phyloP scores from a whole-genome alignment of 1,284 basidiomycete genomes.

The Ceratobasidium theobromae region DNA sequence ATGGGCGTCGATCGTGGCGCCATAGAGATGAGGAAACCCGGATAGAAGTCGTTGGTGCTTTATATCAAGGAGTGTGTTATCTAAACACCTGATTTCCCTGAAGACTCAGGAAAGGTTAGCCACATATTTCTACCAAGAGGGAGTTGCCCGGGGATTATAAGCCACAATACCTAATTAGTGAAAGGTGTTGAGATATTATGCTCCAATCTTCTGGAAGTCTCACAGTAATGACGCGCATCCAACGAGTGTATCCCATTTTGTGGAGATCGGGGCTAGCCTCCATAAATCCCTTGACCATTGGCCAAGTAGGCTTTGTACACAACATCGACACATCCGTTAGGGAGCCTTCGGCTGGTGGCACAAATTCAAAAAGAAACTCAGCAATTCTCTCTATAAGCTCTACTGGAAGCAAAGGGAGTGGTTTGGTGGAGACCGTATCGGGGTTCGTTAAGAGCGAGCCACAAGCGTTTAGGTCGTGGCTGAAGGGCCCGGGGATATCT shows the following conservation, averaged over 20 bases:
- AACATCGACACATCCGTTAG: no score
- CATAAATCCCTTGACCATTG: slow-evolving; percentile 1
- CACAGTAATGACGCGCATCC: slow-evolving; percentile 4
- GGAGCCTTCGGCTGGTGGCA: no score
- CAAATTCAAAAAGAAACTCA: no score
- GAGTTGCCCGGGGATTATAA: not conserved
- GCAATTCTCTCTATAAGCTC: no score
- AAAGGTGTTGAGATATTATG: not conserved
- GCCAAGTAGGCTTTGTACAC: slow-evolving; percentile 23
- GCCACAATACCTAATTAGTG: not conserved
- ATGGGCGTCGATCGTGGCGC: not conserved
- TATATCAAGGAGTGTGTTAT: not conserved
- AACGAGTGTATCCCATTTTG: not conserved
- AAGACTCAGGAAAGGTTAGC: no score
- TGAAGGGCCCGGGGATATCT: no score
- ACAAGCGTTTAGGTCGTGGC: no score
- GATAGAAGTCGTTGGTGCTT: not conserved
- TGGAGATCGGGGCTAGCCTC: not conserved
- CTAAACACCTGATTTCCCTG: slow-evolving; percentile 22
- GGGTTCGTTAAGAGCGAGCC: no score
- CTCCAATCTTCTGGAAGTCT: slow-evolving; percentile 6
- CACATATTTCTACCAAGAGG: not conserved
- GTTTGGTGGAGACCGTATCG: no score
- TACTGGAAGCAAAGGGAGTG: no score
- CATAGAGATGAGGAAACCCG: not conserved